Evolutionary conservation across 768 basidiomycete species (phyloP).

Genomic region (Dioszegia aurantiaca): DNA sequence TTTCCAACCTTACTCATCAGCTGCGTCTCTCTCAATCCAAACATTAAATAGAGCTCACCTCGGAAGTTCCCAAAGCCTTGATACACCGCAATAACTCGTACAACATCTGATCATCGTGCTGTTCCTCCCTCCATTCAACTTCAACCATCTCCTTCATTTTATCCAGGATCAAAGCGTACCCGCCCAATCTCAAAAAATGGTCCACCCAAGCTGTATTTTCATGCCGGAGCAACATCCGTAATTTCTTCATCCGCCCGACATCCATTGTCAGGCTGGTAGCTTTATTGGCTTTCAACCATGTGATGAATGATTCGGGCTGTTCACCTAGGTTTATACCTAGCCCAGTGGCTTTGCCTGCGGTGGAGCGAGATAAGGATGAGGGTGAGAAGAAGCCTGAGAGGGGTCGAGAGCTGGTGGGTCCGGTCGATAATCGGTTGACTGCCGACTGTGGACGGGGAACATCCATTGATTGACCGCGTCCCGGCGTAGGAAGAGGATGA

Average conservation of each 20-base stretch:
- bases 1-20: conserved; percentile 65
- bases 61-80: conserved; percentile 78
- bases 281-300: conserved; percentile 31
- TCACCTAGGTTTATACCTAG: conserved; percentile 24
- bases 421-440: conserved; percentile 14
- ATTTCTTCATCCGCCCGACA: conserved; percentile 80
- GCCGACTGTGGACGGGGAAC: conserved; percentile 21
- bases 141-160: conserved; percentile 86
- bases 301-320: conserved; percentile 35
- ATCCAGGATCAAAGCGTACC: conserved; percentile 78
- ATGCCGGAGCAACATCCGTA: conserved; percentile 80
- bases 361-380: conserved; percentile 13
- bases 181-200: conserved; percentile 75
- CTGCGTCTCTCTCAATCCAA: neutral
- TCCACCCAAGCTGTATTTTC: conserved; percentile 91
- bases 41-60: conserved; percentile 32
- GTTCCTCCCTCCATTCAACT: conserved; percentile 98
- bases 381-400: conserved; percentile 26
- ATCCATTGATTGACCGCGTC: conserved; percentile 31
- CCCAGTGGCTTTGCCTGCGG: neutral
- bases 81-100: conserved; percentile 89
- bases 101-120: conserved; percentile 91
- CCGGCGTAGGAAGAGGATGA: neutral
- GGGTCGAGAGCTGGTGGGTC: no score
- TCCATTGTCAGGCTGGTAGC: conserved; percentile 60